Evolutionary conservation across 495 filamentous ascomycete genomes (phyloP).

Genomic region (Rusavskia elegans): DNA sequence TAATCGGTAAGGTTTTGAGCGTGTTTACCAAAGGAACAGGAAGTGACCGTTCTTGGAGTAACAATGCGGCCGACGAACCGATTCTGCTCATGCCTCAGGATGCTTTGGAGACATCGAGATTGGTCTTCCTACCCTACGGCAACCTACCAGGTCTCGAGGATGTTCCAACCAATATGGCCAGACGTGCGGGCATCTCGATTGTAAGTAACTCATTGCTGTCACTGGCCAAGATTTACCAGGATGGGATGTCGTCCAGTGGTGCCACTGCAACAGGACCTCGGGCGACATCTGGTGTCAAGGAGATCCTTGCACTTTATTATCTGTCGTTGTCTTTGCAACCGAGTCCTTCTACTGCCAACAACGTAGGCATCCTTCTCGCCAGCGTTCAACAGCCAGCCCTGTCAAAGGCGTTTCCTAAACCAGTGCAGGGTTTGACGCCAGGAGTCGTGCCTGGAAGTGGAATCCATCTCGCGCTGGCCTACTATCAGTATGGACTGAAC

Average conservation of each 20-base stretch:
- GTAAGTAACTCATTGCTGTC: slow-evolving; percentile 93
- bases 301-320: slow-evolving; percentile 93
- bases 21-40: slow-evolving; percentile 39
- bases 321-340: slow-evolving; percentile 88
- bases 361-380: slow-evolving; percentile 91
- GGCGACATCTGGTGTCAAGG: slow-evolving; percentile 62
- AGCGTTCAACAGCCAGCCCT: slow-evolving; percentile 69
- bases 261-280: slow-evolving; percentile 40
- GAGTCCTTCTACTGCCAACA: slow-evolving; percentile 95
- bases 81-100: slow-evolving; percentile 70
- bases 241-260: slow-evolving; percentile 77
- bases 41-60: slow-evolving; percentile 17
- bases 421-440: slow-evolving; percentile 38
- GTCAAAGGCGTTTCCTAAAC: slow-evolving; percentile 9
- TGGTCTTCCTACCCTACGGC: slow-evolving; percentile 67
- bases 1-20: slow-evolving; percentile 67
- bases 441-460: slow-evolving; percentile 78
- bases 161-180: slow-evolving; percentile 54
- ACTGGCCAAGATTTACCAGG: slow-evolving; percentile 95
- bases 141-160: slow-evolving; percentile 71
- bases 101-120: slow-evolving; percentile 66
- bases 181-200: slow-evolving; percentile 74
- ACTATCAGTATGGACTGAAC: slow-evolving; percentile 82
- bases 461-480: slow-evolving; percentile 72
- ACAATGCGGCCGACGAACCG: slow-evolving; percentile 30